Conservation (phyloP, 305 asterid species). For the Caryopteris hybrid region DNA sequence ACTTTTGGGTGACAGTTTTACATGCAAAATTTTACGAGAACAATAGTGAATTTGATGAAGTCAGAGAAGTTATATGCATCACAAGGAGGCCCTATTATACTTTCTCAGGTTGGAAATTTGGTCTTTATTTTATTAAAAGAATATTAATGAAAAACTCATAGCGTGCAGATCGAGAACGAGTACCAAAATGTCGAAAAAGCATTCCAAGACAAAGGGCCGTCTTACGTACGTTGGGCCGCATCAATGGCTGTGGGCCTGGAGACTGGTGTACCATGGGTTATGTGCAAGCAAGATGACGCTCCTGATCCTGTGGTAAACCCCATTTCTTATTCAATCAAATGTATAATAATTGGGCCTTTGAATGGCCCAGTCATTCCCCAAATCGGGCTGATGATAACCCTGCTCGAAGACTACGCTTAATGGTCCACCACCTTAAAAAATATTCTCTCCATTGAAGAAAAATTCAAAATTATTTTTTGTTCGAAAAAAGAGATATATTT, state of each 20-base stretch:
- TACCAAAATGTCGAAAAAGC: conserved; percentile 61
- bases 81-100: conserved; percentile 89
- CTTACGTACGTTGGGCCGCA: conserved; percentile 87
- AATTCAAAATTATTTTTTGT: no score
- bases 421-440: no score
- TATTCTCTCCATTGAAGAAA: no score
- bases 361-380: no score
- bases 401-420: no score
- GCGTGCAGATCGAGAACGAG: conserved; percentile 79
- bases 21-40: conserved; percentile 66
- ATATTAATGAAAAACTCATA: no score
- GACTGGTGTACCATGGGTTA: conserved; percentile 88
- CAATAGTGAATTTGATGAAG: conserved; percentile 74
- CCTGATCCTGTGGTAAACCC: conserved; percentile 67
- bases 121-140: no score
- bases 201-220: conserved; percentile 51
- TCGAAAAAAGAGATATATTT: no score
- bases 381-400: no score
- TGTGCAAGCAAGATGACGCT: conserved; percentile 96
- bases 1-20: conserved; percentile 28
- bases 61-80: conserved; percentile 75
- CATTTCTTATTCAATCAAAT: background rate
- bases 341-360: background rate
- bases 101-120: conserved; percentile 58
- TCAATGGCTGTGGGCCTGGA: conserved; percentile 64